These are phyloP conservation scores for Fusarium torreyae DNA, from an alignment of 2,329 filamentous ascomycete species.

Conservation along the genomic window DNA sequence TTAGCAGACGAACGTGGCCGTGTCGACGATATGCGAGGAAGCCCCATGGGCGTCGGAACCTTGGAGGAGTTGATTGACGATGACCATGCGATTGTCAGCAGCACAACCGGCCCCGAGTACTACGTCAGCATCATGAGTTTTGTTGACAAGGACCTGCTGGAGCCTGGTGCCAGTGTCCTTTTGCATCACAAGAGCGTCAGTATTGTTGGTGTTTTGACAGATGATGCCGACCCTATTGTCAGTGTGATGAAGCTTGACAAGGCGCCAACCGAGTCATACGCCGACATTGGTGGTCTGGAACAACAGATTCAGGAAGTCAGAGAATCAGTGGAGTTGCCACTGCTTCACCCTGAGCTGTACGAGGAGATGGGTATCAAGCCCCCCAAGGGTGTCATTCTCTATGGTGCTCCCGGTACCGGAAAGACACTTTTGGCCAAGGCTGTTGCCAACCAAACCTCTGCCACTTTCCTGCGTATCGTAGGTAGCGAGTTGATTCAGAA, in stretches of 20 bases:
- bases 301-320: slow-evolving; percentile 96
- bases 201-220: slow-evolving; percentile 96
- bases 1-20: slow-evolving; percentile 95
- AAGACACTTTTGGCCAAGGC: slow-evolving; percentile 97
- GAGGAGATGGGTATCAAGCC: slow-evolving; percentile 99
- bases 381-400: slow-evolving; percentile 98
- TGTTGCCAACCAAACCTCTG: slow-evolving; percentile 98
- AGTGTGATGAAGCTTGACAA: slow-evolving; percentile 99
- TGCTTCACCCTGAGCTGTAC: slow-evolving; percentile 96
- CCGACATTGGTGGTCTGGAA: slow-evolving; percentile 97
- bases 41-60: slow-evolving; percentile 98
- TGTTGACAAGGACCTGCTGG: slow-evolving; percentile 97
- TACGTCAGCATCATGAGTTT: slow-evolving; percentile 99
- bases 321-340: slow-evolving; percentile 94
- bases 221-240: slow-evolving; percentile 94
- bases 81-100: slow-evolving; percentile 98
- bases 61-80: slow-evolving; percentile 99
- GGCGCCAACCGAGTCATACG: slow-evolving; percentile 97
- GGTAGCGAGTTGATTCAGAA: slow-evolving; percentile 98
- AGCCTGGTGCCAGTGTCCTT: slow-evolving; percentile 94
- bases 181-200: slow-evolving; percentile 98
- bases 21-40: slow-evolving; percentile 98
- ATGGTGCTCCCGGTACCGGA: slow-evolving; percentile 95
- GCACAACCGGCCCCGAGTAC: slow-evolving; percentile 97
- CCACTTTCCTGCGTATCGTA: slow-evolving; percentile 97